A percentile compares a stretch with the other conserved stretches of the same genome.
Conservation (phyloP, 1,139 yeast genomes). For the Wickerhamomyces sp. region DNA sequence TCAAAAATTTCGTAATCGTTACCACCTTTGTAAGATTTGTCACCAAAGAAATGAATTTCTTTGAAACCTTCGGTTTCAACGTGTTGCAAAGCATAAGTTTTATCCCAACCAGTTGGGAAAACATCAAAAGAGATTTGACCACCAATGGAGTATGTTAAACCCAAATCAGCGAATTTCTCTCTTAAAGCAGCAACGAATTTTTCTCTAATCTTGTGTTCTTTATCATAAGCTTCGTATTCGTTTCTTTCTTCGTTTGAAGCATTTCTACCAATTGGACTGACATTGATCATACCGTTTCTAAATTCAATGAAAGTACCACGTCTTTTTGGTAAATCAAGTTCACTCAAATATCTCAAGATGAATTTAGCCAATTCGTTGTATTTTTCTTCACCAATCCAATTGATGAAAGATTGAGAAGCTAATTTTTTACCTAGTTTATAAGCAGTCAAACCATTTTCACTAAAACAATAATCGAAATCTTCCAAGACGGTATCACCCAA, state of each 20-base stretch:
- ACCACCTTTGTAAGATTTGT: constrained; percentile 96
- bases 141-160: constrained; percentile 93
- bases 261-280: constrained; percentile 97
- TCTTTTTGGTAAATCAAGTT: constrained; percentile 85
- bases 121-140: constrained; percentile 99
- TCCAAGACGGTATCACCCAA: constrained; percentile 73
- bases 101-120: constrained; percentile 99
- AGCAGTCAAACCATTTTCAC: constrained; percentile 97
- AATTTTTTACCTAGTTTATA: constrained; percentile 84
- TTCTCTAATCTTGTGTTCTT: constrained; percentile 72
- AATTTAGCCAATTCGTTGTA: constrained; percentile 86
- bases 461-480: constrained; percentile 91
- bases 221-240: constrained; percentile 83
- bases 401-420: constrained; percentile 89
- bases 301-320: constrained; percentile 98
- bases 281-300: constrained; percentile 99
- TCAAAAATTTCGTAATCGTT: constrained; percentile 94
- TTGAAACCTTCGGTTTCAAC: constrained; percentile 80
- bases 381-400: constrained; percentile 93
- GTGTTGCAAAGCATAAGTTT: constrained; percentile 95
- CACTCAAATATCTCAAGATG: constrained; percentile 77
- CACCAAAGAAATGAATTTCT: constrained; percentile 96
- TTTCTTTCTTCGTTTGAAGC: constrained; percentile 91
- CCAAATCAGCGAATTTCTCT: constrained; percentile 75
- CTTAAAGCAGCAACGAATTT: constrained; percentile 79